phyloP scores from a whole-genome alignment of 805 yeast species.

The Cyberlindnera mississippiensis region DNA sequence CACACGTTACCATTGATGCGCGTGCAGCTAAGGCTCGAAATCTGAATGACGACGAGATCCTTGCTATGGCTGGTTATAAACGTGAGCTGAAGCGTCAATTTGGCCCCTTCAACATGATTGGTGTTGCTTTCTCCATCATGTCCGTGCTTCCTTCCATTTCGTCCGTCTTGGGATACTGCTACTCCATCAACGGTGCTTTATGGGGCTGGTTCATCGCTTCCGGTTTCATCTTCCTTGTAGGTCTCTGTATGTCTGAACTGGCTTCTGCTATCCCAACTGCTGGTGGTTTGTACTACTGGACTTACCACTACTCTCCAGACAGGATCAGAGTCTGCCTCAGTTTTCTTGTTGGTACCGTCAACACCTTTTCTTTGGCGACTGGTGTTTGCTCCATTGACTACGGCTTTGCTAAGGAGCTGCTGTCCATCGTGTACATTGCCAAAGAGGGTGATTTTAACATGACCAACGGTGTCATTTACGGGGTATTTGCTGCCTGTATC shows the following conservation, averaged over 20 bases:
- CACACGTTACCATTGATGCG: not conserved
- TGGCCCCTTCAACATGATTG: conserved; percentile 56
- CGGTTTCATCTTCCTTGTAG: conserved; percentile 51
- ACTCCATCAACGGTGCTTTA: conserved; percentile 48
- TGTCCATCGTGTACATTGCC: conserved; percentile 45
- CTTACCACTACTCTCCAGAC: conserved; percentile 60
- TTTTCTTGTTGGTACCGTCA: conserved; percentile 62
- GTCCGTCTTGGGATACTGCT: conserved; percentile 42
- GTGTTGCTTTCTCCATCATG: conserved; percentile 64
- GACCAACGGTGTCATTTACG: conserved; percentile 50
- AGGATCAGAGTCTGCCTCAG: conserved; percentile 47
- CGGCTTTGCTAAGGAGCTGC: conserved; percentile 67
- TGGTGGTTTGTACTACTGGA: conserved; percentile 71
- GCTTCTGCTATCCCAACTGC: conserved; percentile 70
- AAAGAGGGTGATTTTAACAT: conserved; percentile 40
- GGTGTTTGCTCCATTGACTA: conserved; percentile 68
- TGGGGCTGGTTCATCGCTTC: conserved; percentile 74
- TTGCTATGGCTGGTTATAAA: conserved; percentile 50
- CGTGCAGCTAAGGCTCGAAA: not conserved
- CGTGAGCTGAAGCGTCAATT: conserved; percentile 58
- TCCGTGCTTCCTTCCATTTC: conserved; percentile 61
- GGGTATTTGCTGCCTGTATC: conserved; percentile 57
- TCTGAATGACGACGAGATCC: conserved; percentile 7
- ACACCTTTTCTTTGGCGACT: conserved; percentile 60
- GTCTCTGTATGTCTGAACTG: conserved; percentile 58